Percentiles rank a stretch among this genome's conserved stretches.
These are phyloP conservation scores for Penicillium sp. DNA, from an alignment of 2,329 filamentous ascomycete genomes.

Conservation along the genomic window DNA sequence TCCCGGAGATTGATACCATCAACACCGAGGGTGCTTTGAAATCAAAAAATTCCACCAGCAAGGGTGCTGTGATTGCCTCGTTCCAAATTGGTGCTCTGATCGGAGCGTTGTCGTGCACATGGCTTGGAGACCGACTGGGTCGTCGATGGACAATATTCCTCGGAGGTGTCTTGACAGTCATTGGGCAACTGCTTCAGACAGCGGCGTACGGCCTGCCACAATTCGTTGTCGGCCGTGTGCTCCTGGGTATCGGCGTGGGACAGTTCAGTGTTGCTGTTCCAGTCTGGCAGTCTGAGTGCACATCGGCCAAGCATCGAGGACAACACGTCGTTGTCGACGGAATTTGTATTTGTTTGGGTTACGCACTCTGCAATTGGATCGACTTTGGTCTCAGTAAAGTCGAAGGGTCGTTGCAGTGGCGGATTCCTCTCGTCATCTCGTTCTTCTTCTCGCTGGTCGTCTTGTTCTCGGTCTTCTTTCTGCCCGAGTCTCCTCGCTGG, in stretches of 20 bases:
- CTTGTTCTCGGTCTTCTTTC: constrained; percentile 17
- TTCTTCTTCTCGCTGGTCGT: constrained; percentile 23
- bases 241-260: constrained; percentile 48
- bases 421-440: constrained; percentile 20
- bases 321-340: constrained; percentile 47
- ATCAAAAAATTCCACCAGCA: constrained; percentile 8
- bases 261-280: constrained; percentile 46
- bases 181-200: constrained; percentile 44
- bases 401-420: constrained; percentile 18
- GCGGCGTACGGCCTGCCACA: constrained; percentile 43
- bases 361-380: constrained; percentile 23
- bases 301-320: constrained; percentile 44
- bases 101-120: constrained; percentile 17
- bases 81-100: constrained; percentile 18
- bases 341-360: constrained; percentile 38
- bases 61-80: constrained; percentile 28
- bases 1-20: constrained; percentile 21
- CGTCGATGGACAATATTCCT: constrained; percentile 44
- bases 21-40: constrained; percentile 10
- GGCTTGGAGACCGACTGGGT: constrained; percentile 43
- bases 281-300: constrained; percentile 47
- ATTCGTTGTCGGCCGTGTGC: constrained; percentile 45
- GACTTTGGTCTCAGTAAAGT: constrained; percentile 30
- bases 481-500: constrained; percentile 24
- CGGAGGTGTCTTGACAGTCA: constrained; percentile 41